Evolutionary conservation across 2,329 filamentous ascomycete genomes (phyloP), one percentile per base, ranked within the genome.

Genomic region (Fusarium papillatum): DNA sequence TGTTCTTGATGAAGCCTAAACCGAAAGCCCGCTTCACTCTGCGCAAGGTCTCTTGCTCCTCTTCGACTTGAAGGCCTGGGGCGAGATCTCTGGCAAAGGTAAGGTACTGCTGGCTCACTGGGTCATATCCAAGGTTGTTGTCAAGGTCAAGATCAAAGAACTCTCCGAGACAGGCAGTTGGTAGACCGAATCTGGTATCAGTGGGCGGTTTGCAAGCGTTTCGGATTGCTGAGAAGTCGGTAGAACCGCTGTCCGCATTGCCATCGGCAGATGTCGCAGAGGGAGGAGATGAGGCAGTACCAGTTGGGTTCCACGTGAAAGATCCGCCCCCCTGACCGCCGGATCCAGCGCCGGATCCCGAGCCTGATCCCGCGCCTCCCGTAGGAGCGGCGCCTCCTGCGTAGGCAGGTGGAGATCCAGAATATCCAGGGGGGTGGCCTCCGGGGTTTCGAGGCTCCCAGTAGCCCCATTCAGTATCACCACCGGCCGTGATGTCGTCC

Each of bases 131-230:
- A 16, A 80, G 76, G 7, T 64, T 55, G 16, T 73, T 65, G 59
- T 83, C 81, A 9, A 83, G 79, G 24, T 77, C 73, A n/a, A 73
- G 53, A 67, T 82, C 81, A 55, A 82, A 82, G 34, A 74, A 70
- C 10, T 70, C 66, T 16, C 79, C 80, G 19, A 77, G 61, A 67
- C 79, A 79, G 19, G 82, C 81, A 2, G 75, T 80, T 1, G 78
- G 76, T 5, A 81, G 72, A 31, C 76, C 73, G 17, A 80, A 78
- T 64, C 76, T 73, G 24, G 67, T 70, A 53, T 81, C 80, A 9
- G 57, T 60, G 8, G 79, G 59, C 7, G 59, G 36, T 17, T 43
- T 38, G 24, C 59, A 62, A 3, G 59, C 59, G 16, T 62, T 17
- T 26, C 59, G 24, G 19, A 16, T 4, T 14, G 13, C 26, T 9